Base-by-base conservation (phyloP, 2,329 filamentous ascomycete genomes). In the Penicillium sp. region DNA sequence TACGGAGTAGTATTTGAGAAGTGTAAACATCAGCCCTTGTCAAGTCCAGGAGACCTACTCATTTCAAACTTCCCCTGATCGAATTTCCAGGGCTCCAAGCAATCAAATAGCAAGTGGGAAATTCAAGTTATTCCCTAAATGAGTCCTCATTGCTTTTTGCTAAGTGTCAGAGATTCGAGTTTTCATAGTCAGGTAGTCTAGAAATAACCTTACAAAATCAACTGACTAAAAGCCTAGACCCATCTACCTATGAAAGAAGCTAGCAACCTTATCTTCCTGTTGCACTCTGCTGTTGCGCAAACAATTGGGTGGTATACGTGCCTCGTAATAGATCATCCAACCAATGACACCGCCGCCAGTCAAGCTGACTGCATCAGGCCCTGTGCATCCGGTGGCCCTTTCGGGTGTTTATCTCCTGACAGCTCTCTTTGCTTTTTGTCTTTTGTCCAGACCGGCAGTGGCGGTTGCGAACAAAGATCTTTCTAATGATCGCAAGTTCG, bases 71-170 rank as follows among this genome's bases (percentile, higher is more conserved):
- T 38, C 34, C 18, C 40, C 46, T 50, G 34, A 29, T 23, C 23
- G 5, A 23, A 23, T 23, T 19, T 43, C 39, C 8, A 30, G 13
- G 7, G 9, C 11, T 30, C 18, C 14, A 50, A 27, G 23, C 89
- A 63, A 85, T 81, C 47, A 8, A 27, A 30, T 18, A 10, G 6
- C 9, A 19, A 39, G 26, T 26, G 27, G 18, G 11, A 44, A 39
- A 10, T 13, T 8, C 34, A 30, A 38, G 7, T 2, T 30, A 41
- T 29, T 26, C 27, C 16, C 16, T 4, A 42, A 41, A 30, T 11
- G n/a, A 18, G 18, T 23, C 16, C 9, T 26, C n/a, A 4, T 47
- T 38, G 44, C 7, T 27, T 43, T 34, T 53, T 32, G 18, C 35
- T 53, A n/a, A n/a, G n/a, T 40, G 10, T 38, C 30, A 16, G 44